Percentiles rank a stretch among this genome's conserved stretches.
Evolutionary conservation across 208 protist species (phyloP).

Genomic region (Strigomonas oncopelti): DNA sequence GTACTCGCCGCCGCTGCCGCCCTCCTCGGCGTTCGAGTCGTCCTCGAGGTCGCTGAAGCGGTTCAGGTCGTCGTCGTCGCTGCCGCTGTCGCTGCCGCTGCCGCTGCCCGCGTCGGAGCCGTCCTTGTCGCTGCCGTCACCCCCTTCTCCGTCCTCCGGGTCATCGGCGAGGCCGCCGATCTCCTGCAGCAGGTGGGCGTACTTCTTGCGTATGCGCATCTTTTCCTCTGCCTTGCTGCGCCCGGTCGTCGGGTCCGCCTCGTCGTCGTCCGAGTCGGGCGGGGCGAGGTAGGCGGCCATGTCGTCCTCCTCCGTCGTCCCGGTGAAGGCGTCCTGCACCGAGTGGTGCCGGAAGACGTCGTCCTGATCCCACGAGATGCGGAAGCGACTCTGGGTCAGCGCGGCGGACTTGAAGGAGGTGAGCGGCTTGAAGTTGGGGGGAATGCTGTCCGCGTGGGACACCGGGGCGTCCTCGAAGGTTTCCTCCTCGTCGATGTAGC

Average conservation of each 20-base stretch:
- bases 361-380: slow-evolving; percentile 92
- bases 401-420: slow-evolving; percentile 78
- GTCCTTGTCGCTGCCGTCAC: slow-evolving; percentile 13
- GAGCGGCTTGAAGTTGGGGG: slow-evolving; percentile 77
- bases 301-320: slow-evolving; percentile 84
- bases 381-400: slow-evolving; percentile 83
- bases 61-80: slow-evolving; percentile 79
- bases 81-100: slow-evolving; percentile 19
- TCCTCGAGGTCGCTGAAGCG: slow-evolving; percentile 77
- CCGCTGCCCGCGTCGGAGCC: slow-evolving; percentile 22
- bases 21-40: slow-evolving; percentile 30
- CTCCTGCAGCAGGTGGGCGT: slow-evolving; percentile 77
- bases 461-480: slow-evolving; percentile 65
- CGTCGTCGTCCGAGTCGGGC: slow-evolving; percentile 74
- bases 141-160: slow-evolving; percentile 8
- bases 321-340: slow-evolving; percentile 82
- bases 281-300: slow-evolving; percentile 86
- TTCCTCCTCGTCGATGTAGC: slow-evolving; percentile 95
- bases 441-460: slow-evolving; percentile 57
- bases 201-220: slow-evolving; percentile 67
- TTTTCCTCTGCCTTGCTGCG: slow-evolving; percentile 36
- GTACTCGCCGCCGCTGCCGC: slow-evolving; percentile 18
- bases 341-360: slow-evolving; percentile 81
- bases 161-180: slow-evolving; percentile 73
- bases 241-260: slow-evolving; percentile 17